These are phyloP conservation scores for Solanum etuberosum DNA, from an alignment of 257 asterid species.

Conservation along the genomic window DNA sequence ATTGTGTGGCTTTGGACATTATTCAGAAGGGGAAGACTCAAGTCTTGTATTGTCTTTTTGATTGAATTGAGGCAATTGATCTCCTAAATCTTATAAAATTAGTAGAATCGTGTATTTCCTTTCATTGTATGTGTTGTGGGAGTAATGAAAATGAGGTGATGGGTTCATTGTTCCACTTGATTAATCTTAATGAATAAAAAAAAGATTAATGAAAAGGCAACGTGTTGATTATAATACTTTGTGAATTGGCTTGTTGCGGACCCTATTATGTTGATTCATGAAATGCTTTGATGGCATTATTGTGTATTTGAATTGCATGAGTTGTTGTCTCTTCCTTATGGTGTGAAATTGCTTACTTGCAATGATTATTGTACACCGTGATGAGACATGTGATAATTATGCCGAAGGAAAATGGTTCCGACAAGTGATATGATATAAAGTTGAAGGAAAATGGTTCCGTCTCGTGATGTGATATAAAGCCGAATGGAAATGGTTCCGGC, in stretches of 20 bases:
- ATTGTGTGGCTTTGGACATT: not conserved
- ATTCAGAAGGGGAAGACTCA: not conserved
- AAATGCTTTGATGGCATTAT: not conserved
- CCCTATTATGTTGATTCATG: not conserved
- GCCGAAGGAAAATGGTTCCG: not conserved
- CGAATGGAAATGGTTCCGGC: accelerated
- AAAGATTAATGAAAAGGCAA: not conserved
- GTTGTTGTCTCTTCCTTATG: not conserved
- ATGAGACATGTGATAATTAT: not conserved
- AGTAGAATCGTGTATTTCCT: not conserved
- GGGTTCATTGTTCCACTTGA: not conserved
- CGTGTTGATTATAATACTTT: too few relatives aligned
- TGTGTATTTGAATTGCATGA: not conserved
- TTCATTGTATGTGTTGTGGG: not conserved
- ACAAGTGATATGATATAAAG: not conserved
- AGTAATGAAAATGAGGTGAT: not conserved
- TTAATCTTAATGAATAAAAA: not conserved
- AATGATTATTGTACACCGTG: not conserved
- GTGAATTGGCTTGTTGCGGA: not conserved
- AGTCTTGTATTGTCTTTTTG: not conserved
- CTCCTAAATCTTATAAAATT: not conserved
- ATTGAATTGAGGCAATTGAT: not conserved
- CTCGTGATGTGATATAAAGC: not conserved
- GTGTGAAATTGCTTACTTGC: not conserved
- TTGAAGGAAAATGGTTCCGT: not conserved